A percentile compares a stretch with the other conserved stretches of the same genome.
Evolutionary conservation across 345 rosid species (phyloP).

Genomic region (Bruguiera parviflora): DNA sequence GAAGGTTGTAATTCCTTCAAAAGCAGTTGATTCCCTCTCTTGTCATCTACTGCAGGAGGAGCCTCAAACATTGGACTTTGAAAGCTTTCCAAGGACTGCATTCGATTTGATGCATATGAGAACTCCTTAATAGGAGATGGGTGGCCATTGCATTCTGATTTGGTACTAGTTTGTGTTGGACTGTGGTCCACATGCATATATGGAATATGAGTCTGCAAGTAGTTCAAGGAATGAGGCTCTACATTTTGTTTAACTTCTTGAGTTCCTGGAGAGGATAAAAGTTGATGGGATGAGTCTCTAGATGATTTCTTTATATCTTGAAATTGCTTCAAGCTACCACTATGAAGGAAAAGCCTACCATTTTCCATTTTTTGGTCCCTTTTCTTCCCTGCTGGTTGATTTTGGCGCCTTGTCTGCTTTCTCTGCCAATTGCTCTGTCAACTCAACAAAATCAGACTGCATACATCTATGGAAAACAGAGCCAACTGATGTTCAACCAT

Average conservation of each 20-base stretch:
- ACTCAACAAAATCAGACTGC: no score
- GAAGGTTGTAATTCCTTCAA: slow-evolving; percentile 27
- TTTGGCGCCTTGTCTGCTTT: slow-evolving; percentile 39
- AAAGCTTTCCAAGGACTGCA: slow-evolving; percentile 43
- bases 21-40: slow-evolving; percentile 26
- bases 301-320: slow-evolving; percentile 26
- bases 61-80: slow-evolving; percentile 35
- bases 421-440: slow-evolving; percentile 44
- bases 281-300: slow-evolving; percentile 29
- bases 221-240: slow-evolving; percentile 31
- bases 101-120: slow-evolving; percentile 57
- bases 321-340: slow-evolving; percentile 32
- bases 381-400: slow-evolving; percentile 41
- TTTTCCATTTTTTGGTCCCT: slow-evolving; percentile 33
- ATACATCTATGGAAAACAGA: no score
- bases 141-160: slow-evolving; percentile 44
- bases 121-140: slow-evolving; percentile 45
- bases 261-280: slow-evolving; percentile 25
- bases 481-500: no score
- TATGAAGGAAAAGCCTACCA: slow-evolving; percentile 41
- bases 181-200: slow-evolving; percentile 28
- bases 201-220: slow-evolving; percentile 20
- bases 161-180: slow-evolving; percentile 45
- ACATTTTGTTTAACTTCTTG: slow-evolving; percentile 21
- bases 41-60: slow-evolving; percentile 30